Base-by-base conservation (phyloP, 495 filamentous ascomycete genomes). In the Aspergillus sparsus region DNA sequence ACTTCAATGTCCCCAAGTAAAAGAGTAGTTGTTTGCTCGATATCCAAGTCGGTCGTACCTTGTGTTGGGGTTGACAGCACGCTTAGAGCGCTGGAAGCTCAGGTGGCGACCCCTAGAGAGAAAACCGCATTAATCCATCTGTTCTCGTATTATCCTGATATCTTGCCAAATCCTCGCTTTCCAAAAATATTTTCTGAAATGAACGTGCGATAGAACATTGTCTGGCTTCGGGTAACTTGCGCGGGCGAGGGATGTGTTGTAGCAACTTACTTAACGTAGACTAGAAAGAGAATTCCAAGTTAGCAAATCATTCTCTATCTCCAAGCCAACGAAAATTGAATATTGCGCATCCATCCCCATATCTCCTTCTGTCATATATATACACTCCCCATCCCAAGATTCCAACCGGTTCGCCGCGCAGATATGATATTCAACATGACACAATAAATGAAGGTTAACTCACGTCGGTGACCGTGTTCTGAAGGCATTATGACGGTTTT, bases 31-130 rank as follows among this genome's bases (percentile, higher is more conserved):
- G 39, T 53, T 61, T 50, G 57, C 51, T 55, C 18, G 36, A 59
- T 31, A 57, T 57, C 64, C 61, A 59, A 60, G 58, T 67, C 64
- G 51, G 64, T 27, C 21, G 21, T 72, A 76, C 78, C 77, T 80
- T 82, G 90, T 95, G 80, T 85, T 86, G 64, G 91, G 88, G 82
- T 90, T 92, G 72, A 85, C 89, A 77, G 82, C 87, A 76, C 87
- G 87, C 83, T 92, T 89, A 68, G 86, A 85, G 71, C 93, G 90
- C 83, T 93, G 89, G 84, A 95, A 96, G 81, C 89, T 93, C 73
- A 96, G 81, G 84, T 96, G 93, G 73, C 87, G 89, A 76, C 89
- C 90, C 87, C 90, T 94, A 80, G 64, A 64, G 3, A 47, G 11
- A 58, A 58, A 75, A 64, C 69, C 66, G 66, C 69, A 71, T 75